These are phyloP conservation scores for Tremella yokohamensis DNA, from an alignment of 768 basidiomycete genomes.

Conservation along the genomic window DNA sequence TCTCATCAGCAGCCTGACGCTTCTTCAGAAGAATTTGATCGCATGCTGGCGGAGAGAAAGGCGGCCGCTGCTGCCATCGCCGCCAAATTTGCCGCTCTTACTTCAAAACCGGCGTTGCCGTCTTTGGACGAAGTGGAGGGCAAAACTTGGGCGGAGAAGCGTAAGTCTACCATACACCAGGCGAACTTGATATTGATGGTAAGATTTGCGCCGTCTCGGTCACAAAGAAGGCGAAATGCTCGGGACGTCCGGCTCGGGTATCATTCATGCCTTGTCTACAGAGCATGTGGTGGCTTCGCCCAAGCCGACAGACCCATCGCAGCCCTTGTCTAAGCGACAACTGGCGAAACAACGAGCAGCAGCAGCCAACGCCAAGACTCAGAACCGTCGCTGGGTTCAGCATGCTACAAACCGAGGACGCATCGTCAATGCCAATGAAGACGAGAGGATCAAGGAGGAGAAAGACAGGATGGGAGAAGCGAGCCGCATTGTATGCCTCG, in stretches of 20 bases:
- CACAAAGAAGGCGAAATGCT: slow-evolving; percentile 91
- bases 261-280: slow-evolving; percentile 81
- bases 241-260: slow-evolving; percentile 76
- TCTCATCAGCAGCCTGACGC: slow-evolving; percentile 3
- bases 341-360: slow-evolving; percentile 49
- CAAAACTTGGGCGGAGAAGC: slow-evolving; percentile 44
- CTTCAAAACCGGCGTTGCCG: slow-evolving; percentile 7
- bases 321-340: slow-evolving; percentile 43
- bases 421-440: slow-evolving; percentile 86
- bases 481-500: slow-evolving; percentile 81
- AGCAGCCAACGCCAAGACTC: slow-evolving; percentile 28
- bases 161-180: slow-evolving; percentile 22
- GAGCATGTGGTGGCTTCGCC: slow-evolving; percentile 59
- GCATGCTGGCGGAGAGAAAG: slow-evolving; percentile 37
- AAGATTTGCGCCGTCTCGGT: slow-evolving; percentile 91
- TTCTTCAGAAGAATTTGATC: slow-evolving; percentile 19
- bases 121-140: slow-evolving; percentile 18
- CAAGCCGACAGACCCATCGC: slow-evolving; percentile 49
- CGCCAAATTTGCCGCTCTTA: slow-evolving; percentile 34
- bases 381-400: slow-evolving; percentile 46
- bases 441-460: slow-evolving; percentile 72
- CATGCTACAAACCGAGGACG: slow-evolving; percentile 67
- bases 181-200: slow-evolving; percentile 10
- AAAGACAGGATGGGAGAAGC: slow-evolving; percentile 78
- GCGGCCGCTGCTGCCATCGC: slow-evolving; percentile 48